A percentile compares a stretch with the other conserved stretches of the same genome.
These are phyloP conservation scores for Russula vinacea DNA, from an alignment of 768 basidiomycete species.

Conservation along the genomic window DNA sequence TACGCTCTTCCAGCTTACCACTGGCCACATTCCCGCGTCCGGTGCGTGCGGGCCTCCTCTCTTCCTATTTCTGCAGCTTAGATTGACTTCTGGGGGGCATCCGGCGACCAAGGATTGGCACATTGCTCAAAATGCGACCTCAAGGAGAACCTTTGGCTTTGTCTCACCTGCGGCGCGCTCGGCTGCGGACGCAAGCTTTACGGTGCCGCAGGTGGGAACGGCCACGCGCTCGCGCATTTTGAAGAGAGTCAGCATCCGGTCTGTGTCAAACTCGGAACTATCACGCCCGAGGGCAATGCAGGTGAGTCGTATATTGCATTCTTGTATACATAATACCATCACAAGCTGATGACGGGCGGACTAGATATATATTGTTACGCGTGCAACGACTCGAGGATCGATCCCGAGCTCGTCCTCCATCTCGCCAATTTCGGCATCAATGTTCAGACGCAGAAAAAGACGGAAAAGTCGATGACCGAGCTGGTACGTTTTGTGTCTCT, in stretches of 20 bases:
- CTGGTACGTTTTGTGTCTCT: conserved; percentile 50
- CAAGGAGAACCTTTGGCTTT: conserved; percentile 92
- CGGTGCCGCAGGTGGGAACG: conserved; percentile 80
- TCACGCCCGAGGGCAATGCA: conserved; percentile 90
- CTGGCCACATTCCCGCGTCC: conserved; percentile 49
- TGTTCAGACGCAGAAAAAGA: conserved; percentile 76
- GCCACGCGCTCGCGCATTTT: conserved; percentile 83
- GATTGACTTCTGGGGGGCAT: not conserved
- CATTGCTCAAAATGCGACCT: conserved; percentile 82
- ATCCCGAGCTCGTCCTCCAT: conserved; percentile 72
- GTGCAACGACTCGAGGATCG: conserved; percentile 80
- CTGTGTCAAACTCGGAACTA: conserved; percentile 92
- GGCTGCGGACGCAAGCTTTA: conserved; percentile 87
- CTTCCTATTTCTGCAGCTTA: not conserved
- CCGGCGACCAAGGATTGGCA: conserved; percentile 55
- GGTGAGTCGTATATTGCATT: conserved; percentile 48
- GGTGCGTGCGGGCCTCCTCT: conserved; percentile 39
- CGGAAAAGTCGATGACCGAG: conserved; percentile 96
- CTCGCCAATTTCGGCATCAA: conserved; percentile 85
- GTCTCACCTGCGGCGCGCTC: conserved; percentile 84
- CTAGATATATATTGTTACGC: conserved; percentile 90
- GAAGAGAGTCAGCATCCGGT: conserved; percentile 69
- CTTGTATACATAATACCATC: not conserved
- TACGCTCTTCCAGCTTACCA: conserved; percentile 49
- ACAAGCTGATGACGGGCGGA: not conserved